Percentiles rank a stretch among this genome's conserved stretches.
These are phyloP conservation scores for Candida sphagnicola DNA, from an alignment of 805 yeast genomes.

Conservation along the genomic window DNA sequence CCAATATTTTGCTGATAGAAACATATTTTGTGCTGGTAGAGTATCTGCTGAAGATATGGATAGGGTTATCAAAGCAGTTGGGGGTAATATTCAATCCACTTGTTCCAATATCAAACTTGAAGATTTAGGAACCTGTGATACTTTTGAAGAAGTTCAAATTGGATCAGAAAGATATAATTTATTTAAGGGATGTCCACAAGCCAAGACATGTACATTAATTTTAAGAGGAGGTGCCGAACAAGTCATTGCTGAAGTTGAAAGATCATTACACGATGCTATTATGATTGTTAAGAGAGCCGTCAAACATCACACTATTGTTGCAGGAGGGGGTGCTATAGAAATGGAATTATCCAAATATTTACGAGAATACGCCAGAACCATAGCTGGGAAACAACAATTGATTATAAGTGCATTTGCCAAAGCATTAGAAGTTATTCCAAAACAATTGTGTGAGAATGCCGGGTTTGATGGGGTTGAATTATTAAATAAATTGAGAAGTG, in stretches of 20 bases:
- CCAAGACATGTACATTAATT: slow-evolving; percentile 89
- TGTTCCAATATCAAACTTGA: slow-evolving; percentile 62
- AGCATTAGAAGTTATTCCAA: slow-evolving; percentile 92
- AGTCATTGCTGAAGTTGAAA: slow-evolving; percentile 95
- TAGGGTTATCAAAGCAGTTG: slow-evolving; percentile 89
- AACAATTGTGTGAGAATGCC: slow-evolving; percentile 98
- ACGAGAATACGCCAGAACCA: slow-evolving; percentile 79
- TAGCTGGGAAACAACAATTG: slow-evolving; percentile 95
- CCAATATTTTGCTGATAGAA: slow-evolving; percentile 94
- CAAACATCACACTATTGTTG: slow-evolving; percentile 81
- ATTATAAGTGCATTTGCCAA: slow-evolving; percentile 90
- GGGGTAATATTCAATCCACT: slow-evolving; percentile 80
- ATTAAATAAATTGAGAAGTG: slow-evolving; percentile 84
- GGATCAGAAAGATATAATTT: slow-evolving; percentile 94
- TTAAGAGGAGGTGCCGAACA: slow-evolving; percentile 98
- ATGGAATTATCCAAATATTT: slow-evolving; percentile 91
- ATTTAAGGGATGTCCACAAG: slow-evolving; percentile 87
- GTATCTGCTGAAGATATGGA: slow-evolving; percentile 86
- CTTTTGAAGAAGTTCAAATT: slow-evolving; percentile 89
- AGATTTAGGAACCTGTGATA: slow-evolving; percentile 80
- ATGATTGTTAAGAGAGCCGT: slow-evolving; percentile 97
- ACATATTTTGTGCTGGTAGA: slow-evolving; percentile 96
- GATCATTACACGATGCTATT: slow-evolving; percentile 96
- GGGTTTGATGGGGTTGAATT: slow-evolving; percentile 97
- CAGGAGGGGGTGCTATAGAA: slow-evolving; percentile 99